These are phyloP conservation scores for Alloteropsis angusta DNA, from an alignment of 202 grass and related monocot species.

Conservation along the genomic window DNA sequence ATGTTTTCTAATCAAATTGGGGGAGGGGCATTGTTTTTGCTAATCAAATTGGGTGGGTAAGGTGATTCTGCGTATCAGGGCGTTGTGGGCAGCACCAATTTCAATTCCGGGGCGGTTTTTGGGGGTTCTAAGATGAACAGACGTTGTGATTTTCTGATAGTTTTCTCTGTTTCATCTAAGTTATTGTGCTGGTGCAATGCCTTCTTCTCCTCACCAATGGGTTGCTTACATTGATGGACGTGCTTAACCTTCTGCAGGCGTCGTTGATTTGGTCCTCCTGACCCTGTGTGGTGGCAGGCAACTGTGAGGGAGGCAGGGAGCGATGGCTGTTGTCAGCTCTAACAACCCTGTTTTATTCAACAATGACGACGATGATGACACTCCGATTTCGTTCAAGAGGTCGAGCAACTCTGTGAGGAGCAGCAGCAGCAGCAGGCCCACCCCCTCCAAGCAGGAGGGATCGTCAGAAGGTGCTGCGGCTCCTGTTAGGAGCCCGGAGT, in stretches of 20 bases:
- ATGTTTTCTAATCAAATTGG: background rate
- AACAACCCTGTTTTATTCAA: conserved; percentile 12
- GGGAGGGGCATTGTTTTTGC: background rate
- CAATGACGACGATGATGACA: conserved; percentile 35
- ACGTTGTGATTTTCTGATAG: background rate
- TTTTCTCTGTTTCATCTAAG: background rate
- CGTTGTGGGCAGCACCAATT: background rate
- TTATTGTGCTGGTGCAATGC: background rate
- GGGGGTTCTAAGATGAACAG: background rate
- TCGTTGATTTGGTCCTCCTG: background rate
- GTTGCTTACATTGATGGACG: background rate
- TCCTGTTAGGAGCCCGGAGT: conserved; percentile 26
- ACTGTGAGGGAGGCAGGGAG: background rate
- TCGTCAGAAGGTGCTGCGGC: background rate
- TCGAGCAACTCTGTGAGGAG: conserved; percentile 31
- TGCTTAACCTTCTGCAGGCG: conserved; percentile 14
- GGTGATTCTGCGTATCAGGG: background rate
- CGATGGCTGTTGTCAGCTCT: conserved; percentile 43
- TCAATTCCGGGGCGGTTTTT: background rate
- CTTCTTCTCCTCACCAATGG: background rate
- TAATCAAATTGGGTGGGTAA: background rate
- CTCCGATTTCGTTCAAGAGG: conserved; percentile 65
- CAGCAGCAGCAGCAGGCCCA: conserved; percentile 15
- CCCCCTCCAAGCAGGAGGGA: conserved; percentile 34
- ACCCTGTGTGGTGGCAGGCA: background rate